A percentile compares a stretch with the other conserved stretches of the same genome.
These are phyloP conservation scores for Mesembryanthemum crystallinum DNA, from an alignment of 148 eudicot genomes.

Conservation along the genomic window DNA sequence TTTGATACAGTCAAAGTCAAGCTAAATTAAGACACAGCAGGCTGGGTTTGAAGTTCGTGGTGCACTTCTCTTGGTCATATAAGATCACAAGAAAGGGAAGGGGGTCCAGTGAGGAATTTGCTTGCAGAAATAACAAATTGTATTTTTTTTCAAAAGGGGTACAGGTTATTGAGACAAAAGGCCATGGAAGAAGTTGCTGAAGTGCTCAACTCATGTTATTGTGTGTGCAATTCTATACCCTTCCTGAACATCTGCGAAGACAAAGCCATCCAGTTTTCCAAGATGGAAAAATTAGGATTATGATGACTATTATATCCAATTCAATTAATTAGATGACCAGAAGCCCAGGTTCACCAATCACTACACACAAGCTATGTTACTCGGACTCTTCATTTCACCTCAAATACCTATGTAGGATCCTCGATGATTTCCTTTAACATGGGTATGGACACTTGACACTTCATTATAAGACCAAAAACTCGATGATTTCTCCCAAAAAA, in stretches of 20 bases:
- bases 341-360: not conserved
- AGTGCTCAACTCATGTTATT: not conserved
- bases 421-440: too few relatives aligned
- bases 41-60: not conserved
- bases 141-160: too few relatives aligned
- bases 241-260: not conserved
- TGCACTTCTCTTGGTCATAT: not conserved
- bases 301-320: constrained; percentile 3
- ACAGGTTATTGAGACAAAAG: not conserved
- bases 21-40: not conserved
- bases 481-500: too few relatives aligned
- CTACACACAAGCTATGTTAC: too few relatives aligned
- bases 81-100: not conserved
- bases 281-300: not conserved
- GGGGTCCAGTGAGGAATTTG: not conserved
- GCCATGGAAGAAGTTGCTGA: not conserved
- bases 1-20: not conserved
- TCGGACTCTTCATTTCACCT: too few relatives aligned
- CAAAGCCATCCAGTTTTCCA: not conserved
- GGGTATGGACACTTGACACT: too few relatives aligned
- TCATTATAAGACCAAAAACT: too few relatives aligned
- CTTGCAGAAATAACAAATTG: too few relatives aligned
- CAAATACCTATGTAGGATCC: too few relatives aligned
- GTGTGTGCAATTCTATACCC: not conserved
- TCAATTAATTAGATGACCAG: not conserved